Evolutionary conservation across 805 yeast genomes (phyloP).

Genomic region (Nakazawaea sp.): DNA sequence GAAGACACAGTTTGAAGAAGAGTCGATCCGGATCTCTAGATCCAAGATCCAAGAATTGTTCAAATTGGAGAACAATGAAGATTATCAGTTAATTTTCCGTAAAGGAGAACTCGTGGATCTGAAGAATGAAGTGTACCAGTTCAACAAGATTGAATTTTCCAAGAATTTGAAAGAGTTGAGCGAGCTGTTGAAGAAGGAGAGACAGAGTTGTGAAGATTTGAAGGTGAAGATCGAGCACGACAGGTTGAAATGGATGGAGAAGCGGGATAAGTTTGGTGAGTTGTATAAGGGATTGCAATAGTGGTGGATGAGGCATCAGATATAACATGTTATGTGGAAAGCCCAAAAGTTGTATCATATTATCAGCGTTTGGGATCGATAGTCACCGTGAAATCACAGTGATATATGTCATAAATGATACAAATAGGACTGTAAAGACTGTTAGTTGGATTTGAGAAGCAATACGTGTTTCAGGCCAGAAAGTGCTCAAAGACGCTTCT

Average conservation of each 20-base stretch:
- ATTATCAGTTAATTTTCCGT: conserved; percentile 8
- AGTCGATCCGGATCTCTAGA: neutral
- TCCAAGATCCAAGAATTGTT: conserved; percentile 6
- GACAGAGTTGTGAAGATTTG: conserved; percentile 9
- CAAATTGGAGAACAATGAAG: conserved; percentile 8
- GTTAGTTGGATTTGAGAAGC: too few species aligned
- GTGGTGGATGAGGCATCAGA: too few species aligned
- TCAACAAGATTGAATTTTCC: conserved; percentile 8
- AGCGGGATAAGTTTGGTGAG: neutral
- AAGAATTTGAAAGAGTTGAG: conserved; percentile 7
- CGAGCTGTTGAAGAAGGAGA: conserved; percentile 8
- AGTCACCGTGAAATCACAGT: too few species aligned
- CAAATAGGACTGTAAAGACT: too few species aligned
- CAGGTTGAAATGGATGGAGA: conserved; percentile 3
- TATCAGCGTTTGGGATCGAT: too few species aligned
- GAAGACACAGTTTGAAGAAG: conserved; percentile 1
- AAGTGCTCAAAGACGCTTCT: too few species aligned
- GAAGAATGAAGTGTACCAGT: conserved; percentile 2
- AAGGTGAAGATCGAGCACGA: conserved; percentile 9
- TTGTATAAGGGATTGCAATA: conserved; percentile 5
- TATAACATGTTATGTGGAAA: too few species aligned
- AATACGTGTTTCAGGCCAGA: too few species aligned
- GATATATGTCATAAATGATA: too few species aligned
- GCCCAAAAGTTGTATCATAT: too few species aligned
- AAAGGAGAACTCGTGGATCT: conserved; percentile 6